Percentiles rank a stretch among this genome's conserved stretches.
phyloP scores from a whole-genome alignment of 129 eudicot genomes.

The Artemisia argyi region DNA sequence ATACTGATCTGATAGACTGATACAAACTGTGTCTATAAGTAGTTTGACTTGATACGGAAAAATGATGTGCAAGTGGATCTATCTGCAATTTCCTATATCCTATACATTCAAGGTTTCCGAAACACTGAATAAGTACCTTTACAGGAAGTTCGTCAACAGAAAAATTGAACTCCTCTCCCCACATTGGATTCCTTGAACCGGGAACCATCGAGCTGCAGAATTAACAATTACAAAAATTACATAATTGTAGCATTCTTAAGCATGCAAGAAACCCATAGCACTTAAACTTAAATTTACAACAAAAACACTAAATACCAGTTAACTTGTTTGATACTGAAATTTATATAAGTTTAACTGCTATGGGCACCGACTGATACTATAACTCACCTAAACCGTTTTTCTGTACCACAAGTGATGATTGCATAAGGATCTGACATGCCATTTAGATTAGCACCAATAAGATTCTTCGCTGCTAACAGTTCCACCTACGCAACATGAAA shows the following conservation, averaged over 20 bases:
- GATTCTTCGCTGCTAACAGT: conserved; percentile 93
- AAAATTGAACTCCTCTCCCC: conserved; percentile 98
- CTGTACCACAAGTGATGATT: conserved; percentile 91
- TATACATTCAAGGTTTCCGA: not conserved
- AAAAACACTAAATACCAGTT: not conserved
- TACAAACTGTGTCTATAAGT: too few species aligned
- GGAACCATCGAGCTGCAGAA: conserved; percentile 94
- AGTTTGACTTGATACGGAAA: not conserved
- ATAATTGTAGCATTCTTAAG: not conserved
- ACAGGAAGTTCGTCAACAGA: conserved; percentile 92
- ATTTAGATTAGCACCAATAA: conserved; percentile 85
- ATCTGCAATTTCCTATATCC: conserved; percentile 22
- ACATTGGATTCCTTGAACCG: conserved; percentile 99
- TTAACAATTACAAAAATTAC: conserved; percentile 16
- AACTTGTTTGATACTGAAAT: conserved; percentile 13
- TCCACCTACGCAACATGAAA: conserved; percentile 55
- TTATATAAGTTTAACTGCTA: too few species aligned
- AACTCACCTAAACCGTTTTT: conserved; percentile 92
- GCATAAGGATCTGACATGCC: conserved; percentile 99
- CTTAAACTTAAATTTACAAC: conserved; percentile 1
- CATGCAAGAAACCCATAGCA: conserved; percentile 3
- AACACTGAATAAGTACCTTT: conserved; percentile 51
- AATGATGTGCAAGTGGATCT: not conserved
- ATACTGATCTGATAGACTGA: too few species aligned
- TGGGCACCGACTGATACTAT: not conserved